Evolutionary conservation across 495 filamentous ascomycete genomes (phyloP).

Genomic region (Daldinia caldariorum): DNA sequence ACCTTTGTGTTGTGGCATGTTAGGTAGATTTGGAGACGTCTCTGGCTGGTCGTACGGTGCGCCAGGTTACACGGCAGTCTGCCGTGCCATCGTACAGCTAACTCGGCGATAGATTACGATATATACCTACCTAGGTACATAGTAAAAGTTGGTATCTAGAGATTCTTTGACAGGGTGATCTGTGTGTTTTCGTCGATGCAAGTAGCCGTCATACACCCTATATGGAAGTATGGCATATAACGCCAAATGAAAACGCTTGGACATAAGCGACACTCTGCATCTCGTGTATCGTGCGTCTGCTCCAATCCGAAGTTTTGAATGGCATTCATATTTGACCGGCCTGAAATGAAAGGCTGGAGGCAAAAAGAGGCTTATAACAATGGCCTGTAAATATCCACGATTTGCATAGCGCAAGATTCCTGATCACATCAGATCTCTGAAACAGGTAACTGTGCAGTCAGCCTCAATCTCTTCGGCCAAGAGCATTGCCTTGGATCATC

Average conservation of each 20-base stretch:
- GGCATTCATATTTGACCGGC: not conserved
- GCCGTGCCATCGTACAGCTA: conserved; percentile 5
- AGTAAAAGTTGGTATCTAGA: conserved; percentile 6
- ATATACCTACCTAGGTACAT: too few relatives aligned
- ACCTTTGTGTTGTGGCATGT: conserved; percentile 12
- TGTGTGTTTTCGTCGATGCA: conserved; percentile 10
- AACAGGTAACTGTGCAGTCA: too few relatives aligned
- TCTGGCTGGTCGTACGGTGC: conserved; percentile 18
- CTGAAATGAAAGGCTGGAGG: not conserved
- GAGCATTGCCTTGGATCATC: not conserved
- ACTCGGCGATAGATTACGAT: conserved; percentile 11
- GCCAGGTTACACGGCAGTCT: conserved; percentile 6
- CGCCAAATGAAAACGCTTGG: conserved; percentile 13
- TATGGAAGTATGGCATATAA: conserved; percentile 13
- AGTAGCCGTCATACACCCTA: conserved; percentile 9
- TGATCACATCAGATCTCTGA: not conserved
- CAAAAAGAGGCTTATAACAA: not conserved
- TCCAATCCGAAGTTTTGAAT: not conserved
- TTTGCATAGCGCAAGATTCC: not conserved
- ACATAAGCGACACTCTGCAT: not conserved
- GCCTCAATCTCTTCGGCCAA: too few relatives aligned
- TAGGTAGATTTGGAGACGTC: conserved; percentile 14
- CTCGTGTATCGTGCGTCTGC: not conserved
- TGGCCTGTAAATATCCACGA: not conserved
- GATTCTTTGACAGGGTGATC: not conserved